Evolutionary conservation across 2,329 filamentous ascomycete genomes (phyloP), one percentile per base, ranked within the genome.

Genomic region (Nigrospora sphaerica): DNA sequence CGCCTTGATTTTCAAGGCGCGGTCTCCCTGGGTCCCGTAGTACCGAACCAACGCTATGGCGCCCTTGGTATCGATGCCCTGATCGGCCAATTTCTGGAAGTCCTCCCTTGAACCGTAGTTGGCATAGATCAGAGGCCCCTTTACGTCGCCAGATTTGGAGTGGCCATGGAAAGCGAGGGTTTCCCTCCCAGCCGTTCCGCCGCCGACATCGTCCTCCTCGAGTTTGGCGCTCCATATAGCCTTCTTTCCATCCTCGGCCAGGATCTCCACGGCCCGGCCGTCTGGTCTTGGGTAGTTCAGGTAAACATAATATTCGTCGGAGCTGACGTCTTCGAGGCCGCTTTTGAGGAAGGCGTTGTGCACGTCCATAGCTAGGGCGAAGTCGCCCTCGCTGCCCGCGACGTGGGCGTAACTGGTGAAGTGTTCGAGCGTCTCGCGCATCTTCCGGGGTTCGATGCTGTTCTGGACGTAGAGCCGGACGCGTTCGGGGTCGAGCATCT

Each of bases 371-470:
- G 88, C 92, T 46, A 95, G 75, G 39, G 85, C 87, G 57, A 85
- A 90, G 68, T 95, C 92, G 41, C 93, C 93, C 68, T 95, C 85
- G 3, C 90, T 95, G n/a, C 93, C 93, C 2, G 89, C 93, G 51
- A 97, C 76, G 65, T 97, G 93, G 51, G 93, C 87, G 62, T 88
- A 95, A 46, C 78, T 79, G 5, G 89, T 92, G 52, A 92, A 81
- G 59, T 91, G 86, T 57, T 79, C 72, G 49, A 95, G 69, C 48
- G 87, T 86, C 36, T 87, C 83, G 52, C 81, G 78, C 62, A 93
- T 85, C 43, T 77, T 74, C 49, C 75, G 74, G 46, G 80, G 73
- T 58, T 95, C 85, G 53, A 95, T 79, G 56, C 81, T 81, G 42
- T 75, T 73, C 63, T 93, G 82, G 23, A 95, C 77, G 65, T 85